phyloP scores from a whole-genome alignment of 306 rosid genomes.

The Ceratonia siliqua region DNA sequence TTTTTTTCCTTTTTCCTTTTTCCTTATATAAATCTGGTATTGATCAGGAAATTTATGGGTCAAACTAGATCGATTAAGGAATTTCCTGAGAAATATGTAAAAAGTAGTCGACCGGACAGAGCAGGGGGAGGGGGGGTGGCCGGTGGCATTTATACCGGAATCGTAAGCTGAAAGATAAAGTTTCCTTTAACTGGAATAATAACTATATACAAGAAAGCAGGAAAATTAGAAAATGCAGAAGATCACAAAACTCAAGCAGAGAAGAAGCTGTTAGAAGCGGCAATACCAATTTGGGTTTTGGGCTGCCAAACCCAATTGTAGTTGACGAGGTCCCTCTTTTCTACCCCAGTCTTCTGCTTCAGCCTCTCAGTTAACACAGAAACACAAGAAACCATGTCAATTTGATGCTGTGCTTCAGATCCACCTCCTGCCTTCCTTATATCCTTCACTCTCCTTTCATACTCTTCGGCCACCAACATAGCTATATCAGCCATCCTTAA shows the following conservation, averaged over 20 bases:
- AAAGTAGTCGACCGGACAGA: no score
- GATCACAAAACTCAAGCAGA: constrained; percentile 53
- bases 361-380: constrained; percentile 34
- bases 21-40: no score
- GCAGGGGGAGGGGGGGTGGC: not conserved
- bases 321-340: constrained; percentile 19
- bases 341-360: constrained; percentile 25
- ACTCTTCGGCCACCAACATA: constrained; percentile 73
- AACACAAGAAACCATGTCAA: constrained; percentile 35
- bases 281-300: constrained; percentile 55
- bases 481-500: constrained; percentile 71
- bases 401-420: not conserved
- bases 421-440: constrained; percentile 2
- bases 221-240: not conserved
- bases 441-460: constrained; percentile 59
- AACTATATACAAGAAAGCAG: constrained; percentile 2
- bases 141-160: not conserved
- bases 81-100: no score
- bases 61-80: no score
- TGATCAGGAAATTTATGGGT: no score
- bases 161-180: not conserved
- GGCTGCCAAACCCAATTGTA: constrained; percentile 49
- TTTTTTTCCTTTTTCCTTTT: no score
- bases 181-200: not conserved
- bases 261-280: constrained; percentile 72